A percentile compares a stretch with the other conserved stretches of the same genome.
phyloP scores from a whole-genome alignment of 2,329 filamentous ascomycete species.

The Penicillium sp. region DNA sequence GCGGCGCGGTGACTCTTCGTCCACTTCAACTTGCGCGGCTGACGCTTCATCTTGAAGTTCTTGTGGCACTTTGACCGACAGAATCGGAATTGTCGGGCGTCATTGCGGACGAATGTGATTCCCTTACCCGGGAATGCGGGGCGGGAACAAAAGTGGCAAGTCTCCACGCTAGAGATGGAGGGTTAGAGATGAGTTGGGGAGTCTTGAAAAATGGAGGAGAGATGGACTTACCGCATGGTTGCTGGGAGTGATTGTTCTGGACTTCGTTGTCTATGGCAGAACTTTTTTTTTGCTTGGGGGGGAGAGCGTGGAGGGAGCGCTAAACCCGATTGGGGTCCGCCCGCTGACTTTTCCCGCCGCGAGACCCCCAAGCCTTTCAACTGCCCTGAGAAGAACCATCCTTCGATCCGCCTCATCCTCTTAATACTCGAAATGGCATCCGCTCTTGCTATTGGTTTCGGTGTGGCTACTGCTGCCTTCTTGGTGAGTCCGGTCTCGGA shows the following conservation, averaged over 20 bases:
- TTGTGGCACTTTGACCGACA: constrained; percentile 72
- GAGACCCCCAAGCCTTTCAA: constrained; percentile 10
- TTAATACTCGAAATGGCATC: constrained; percentile 44
- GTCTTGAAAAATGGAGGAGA: background rate
- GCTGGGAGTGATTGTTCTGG: constrained; percentile 23
- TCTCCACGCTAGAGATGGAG: constrained; percentile 53
- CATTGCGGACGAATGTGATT: constrained; percentile 70
- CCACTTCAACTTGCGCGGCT: constrained; percentile 96
- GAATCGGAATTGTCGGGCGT: constrained; percentile 69
- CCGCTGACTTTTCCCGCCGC: constrained; percentile 43
- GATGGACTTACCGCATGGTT: constrained; percentile 30
- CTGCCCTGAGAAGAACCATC: constrained; percentile 11
- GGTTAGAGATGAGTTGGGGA: constrained; percentile 4
- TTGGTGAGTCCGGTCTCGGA: constrained; percentile 63
- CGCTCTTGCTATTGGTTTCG: constrained; percentile 48
- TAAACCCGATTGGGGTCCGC: constrained; percentile 36
- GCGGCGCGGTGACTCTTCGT: constrained; percentile 89
- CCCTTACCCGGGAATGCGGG: constrained; percentile 69
- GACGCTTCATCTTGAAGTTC: constrained; percentile 97
- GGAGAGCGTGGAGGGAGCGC: constrained; percentile 35
- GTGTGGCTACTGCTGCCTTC: constrained; percentile 67
- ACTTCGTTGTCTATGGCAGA: constrained; percentile 24
- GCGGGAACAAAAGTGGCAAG: constrained; percentile 72
- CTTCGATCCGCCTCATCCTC: constrained; percentile 5
- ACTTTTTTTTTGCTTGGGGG: constrained; percentile 30